These are phyloP conservation scores for Fusarium sp. DNA, from an alignment of 2,329 filamentous ascomycete genomes.

Conservation along the genomic window DNA sequence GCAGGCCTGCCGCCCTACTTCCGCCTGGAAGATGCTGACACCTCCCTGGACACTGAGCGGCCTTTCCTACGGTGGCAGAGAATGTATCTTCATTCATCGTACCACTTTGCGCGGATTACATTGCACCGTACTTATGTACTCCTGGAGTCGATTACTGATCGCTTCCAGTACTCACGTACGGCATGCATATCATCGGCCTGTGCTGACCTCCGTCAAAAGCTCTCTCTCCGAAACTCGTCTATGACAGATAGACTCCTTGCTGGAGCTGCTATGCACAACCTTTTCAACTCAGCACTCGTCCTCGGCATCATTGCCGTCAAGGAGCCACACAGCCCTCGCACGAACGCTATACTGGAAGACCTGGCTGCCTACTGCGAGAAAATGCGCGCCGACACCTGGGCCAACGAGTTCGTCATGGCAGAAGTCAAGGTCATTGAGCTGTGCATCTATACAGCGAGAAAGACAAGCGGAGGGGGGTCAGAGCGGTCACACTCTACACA, in stretches of 20 bases:
- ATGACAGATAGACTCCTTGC: background rate
- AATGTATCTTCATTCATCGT: background rate
- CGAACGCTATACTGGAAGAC: background rate
- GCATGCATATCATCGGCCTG: background rate
- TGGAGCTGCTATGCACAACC: background rate
- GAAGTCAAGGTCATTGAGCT: background rate
- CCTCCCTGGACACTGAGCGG: background rate
- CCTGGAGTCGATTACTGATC: background rate
- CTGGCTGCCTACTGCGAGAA: background rate
- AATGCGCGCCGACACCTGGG: background rate
- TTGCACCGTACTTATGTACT: background rate
- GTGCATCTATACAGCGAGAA: background rate
- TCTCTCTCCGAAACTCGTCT: background rate
- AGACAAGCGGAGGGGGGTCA: background rate
- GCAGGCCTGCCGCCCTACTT: background rate
- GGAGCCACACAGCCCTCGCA: background rate
- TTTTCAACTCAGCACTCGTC: background rate
- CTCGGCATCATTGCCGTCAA: background rate
- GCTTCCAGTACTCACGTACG: background rate
- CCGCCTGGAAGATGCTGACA: background rate
- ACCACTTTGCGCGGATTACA: background rate
- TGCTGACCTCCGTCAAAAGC: background rate
- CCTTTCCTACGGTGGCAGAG: background rate
- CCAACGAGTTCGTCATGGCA: background rate
- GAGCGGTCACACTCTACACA: background rate